Evolutionary conservation across 768 basidiomycete genomes (phyloP).

Genomic region (Pleurotus citrinopileatus): DNA sequence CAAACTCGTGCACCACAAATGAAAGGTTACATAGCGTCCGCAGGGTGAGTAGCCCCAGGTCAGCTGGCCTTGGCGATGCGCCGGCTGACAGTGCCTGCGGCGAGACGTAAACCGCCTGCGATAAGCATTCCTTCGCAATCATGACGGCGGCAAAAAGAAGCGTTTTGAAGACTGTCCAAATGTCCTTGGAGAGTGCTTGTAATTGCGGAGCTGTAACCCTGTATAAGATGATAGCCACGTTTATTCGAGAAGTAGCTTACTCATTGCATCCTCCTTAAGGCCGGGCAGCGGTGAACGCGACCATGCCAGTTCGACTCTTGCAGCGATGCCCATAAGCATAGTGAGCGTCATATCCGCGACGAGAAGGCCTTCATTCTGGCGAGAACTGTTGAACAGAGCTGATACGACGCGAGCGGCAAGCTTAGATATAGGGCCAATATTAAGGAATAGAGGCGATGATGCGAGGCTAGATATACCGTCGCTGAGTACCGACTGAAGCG

Average conservation of each 20-base stretch:
- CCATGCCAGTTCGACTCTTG: conserved; percentile 48
- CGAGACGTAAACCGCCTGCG: conserved; percentile 49
- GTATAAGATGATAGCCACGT: not conserved
- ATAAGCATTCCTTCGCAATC: conserved; percentile 62
- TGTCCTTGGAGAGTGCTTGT: conserved; percentile 39
- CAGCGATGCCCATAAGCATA: conserved; percentile 32
- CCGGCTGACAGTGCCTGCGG: conserved; percentile 25
- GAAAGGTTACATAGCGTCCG: conserved; percentile 64
- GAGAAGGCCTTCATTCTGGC: conserved; percentile 26
- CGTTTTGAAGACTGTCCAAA: conserved; percentile 73
- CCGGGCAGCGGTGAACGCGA: conserved; percentile 34
- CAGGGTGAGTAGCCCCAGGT: conserved; percentile 54
- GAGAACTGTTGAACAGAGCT: conserved; percentile 32
- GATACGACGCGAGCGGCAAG: conserved; percentile 31
- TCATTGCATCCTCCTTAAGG: conserved; percentile 26
- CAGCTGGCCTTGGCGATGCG: conserved; percentile 24
- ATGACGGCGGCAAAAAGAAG: conserved; percentile 72
- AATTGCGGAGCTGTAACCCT: conserved; percentile 38
- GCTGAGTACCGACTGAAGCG: conserved; percentile 30
- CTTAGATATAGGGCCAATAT: conserved; percentile 39
- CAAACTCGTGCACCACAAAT: conserved; percentile 79
- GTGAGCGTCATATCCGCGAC: conserved; percentile 28
- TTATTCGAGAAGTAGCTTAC: conserved; percentile 17
- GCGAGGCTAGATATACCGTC: conserved; percentile 29
- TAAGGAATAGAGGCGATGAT: conserved; percentile 31